These are phyloP conservation scores for Fusarium coffeatum DNA, from an alignment of 2,329 filamentous ascomycete genomes.

Conservation along the genomic window DNA sequence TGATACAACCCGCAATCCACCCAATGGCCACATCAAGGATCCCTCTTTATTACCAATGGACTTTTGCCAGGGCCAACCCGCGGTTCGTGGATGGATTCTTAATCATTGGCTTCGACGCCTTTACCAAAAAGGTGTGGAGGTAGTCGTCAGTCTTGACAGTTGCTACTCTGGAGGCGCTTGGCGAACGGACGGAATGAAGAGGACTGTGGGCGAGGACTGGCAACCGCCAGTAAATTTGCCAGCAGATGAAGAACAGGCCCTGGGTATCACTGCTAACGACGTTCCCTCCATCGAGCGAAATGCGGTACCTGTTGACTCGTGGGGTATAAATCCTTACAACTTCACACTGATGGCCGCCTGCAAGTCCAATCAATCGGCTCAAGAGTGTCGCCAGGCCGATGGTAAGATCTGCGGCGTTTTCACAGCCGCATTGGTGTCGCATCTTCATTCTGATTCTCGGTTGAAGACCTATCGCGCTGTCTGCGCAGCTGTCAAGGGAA, in stretches of 20 bases:
- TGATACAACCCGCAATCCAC: background rate
- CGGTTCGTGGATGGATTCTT: slow-evolving; percentile 19
- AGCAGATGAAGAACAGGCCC: background rate
- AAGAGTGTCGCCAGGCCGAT: background rate
- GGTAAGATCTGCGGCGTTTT: background rate
- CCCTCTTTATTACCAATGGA: slow-evolving; percentile 16
- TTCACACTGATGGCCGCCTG: slow-evolving; percentile 24
- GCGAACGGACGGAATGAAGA: background rate
- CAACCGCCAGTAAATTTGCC: background rate
- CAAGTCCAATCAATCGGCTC: background rate
- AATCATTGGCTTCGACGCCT: slow-evolving; percentile 12
- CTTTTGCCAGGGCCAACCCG: slow-evolving; percentile 2
- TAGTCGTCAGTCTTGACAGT: slow-evolving; percentile 18
- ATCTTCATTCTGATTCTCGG: background rate
- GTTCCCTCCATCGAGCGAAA: background rate
- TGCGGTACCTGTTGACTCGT: background rate
- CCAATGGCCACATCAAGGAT: background rate
- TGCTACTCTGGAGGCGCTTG: slow-evolving; percentile 18
- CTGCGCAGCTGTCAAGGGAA: background rate
- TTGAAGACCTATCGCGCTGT: slow-evolving; percentile 10
- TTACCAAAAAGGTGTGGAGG: slow-evolving; percentile 11
- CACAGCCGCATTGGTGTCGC: slow-evolving; percentile 1
- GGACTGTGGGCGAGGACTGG: background rate
- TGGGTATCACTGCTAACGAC: too few species aligned
- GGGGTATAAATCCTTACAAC: slow-evolving; percentile 12